Evolutionary conservation across 352 stramenopile species (phyloP).

Genomic region (Phytophthora citrophthora): DNA sequence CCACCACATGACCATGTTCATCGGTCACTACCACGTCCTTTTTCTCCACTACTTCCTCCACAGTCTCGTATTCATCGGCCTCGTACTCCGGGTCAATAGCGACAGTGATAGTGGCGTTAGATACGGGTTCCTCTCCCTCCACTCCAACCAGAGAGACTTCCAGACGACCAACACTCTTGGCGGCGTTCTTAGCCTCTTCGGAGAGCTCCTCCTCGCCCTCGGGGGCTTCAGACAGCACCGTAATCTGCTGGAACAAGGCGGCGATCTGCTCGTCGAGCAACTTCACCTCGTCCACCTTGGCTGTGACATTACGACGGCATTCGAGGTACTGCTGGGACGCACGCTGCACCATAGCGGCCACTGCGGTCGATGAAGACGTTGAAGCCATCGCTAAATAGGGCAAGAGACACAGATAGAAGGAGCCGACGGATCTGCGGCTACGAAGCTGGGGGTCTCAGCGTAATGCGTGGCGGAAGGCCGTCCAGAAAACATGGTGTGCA

Average conservation of each 20-base stretch:
- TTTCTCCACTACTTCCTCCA: slow-evolving; percentile 66
- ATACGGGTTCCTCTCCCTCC: slow-evolving; percentile 61
- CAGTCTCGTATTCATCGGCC: slow-evolving; percentile 55
- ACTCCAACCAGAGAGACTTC: slow-evolving; percentile 64
- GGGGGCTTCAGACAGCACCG: slow-evolving; percentile 48
- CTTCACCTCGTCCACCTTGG: slow-evolving; percentile 84
- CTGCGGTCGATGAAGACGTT: slow-evolving; percentile 49
- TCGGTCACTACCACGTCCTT: slow-evolving; percentile 60
- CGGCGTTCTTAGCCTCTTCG: slow-evolving; percentile 33
- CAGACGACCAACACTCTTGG: slow-evolving; percentile 80
- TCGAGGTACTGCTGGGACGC: slow-evolving; percentile 85
- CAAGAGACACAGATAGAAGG: slow-evolving; percentile 12
- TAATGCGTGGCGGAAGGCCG: slow-evolving; percentile 33
- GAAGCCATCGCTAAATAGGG: slow-evolving; percentile 46
- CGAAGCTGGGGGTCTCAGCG: slow-evolving; percentile 16
- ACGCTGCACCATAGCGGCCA: slow-evolving; percentile 75
- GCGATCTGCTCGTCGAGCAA: slow-evolving; percentile 76
- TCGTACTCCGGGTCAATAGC: slow-evolving; percentile 83
- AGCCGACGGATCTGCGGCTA: slow-evolving; percentile 21
- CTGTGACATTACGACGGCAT: slow-evolving; percentile 77
- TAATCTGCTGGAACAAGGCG: slow-evolving; percentile 75
- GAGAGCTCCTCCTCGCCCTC: slow-evolving; percentile 36
- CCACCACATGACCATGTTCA: slow-evolving; percentile 52
- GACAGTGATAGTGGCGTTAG: slow-evolving; percentile 67
- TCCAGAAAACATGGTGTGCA: not conserved